Percentiles rank a stretch among this genome's conserved stretches.
phyloP scores from a whole-genome alignment of 129 eudicot species.

The Artemisia annua region DNA sequence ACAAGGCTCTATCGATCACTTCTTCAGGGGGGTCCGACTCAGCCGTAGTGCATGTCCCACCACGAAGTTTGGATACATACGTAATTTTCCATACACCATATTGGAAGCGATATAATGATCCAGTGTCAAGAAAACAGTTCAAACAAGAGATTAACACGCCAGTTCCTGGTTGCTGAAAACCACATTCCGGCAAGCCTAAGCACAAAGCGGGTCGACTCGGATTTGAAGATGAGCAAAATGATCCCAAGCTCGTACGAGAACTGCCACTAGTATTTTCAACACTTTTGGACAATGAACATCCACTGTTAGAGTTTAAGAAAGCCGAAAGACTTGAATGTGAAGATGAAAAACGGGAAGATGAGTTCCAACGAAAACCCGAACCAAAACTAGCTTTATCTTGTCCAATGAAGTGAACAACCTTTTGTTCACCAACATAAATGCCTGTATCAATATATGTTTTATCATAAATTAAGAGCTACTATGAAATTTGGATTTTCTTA shows the following conservation, averaged over 20 bases:
- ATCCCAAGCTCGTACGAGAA: too few relatives aligned
- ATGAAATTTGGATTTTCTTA: background rate
- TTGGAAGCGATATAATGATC: slow-evolving; percentile 41
- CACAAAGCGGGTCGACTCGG: background rate
- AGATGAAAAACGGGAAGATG: too few relatives aligned
- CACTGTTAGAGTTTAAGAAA: too few relatives aligned
- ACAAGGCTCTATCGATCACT: slow-evolving; percentile 49
- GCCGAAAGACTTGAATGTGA: too few relatives aligned
- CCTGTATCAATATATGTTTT: slow-evolving; percentile 27
- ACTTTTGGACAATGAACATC: too few relatives aligned
- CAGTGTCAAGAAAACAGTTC: slow-evolving; percentile 49
- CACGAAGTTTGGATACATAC: slow-evolving; percentile 44
- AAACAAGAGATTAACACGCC: slow-evolving; percentile 54
- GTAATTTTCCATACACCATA: slow-evolving; percentile 33
- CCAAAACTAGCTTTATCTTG: background rate
- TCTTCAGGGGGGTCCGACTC: slow-evolving; percentile 39
- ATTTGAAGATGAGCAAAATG: background rate
- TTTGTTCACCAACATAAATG: slow-evolving; percentile 54
- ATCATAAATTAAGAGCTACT: background rate
- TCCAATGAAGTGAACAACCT: slow-evolving; percentile 53
- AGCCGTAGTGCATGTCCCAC: slow-evolving; percentile 65
- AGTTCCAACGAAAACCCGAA: too few relatives aligned
- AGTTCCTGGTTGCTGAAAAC: slow-evolving; percentile 39
- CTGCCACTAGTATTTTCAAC: too few relatives aligned
- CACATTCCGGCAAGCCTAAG: background rate